Conservation (phyloP, 116 monocot genomes). For the Iris pallida region DNA sequence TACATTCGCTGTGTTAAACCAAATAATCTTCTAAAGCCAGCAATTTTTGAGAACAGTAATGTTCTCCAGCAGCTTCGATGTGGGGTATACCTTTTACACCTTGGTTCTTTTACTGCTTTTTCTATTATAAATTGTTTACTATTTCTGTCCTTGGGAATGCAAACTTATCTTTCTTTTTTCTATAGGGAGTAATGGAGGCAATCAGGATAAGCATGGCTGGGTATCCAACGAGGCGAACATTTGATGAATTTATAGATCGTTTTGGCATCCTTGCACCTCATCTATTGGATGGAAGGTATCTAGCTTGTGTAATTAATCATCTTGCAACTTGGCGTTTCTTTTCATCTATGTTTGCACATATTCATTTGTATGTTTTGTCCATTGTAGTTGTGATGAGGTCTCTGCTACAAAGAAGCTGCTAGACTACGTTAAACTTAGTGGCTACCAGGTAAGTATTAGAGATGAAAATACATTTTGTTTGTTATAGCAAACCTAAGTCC, state of each 20-base stretch:
- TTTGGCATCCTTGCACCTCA: conserved; percentile 88
- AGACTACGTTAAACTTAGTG: conserved; percentile 54
- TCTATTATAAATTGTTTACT: background rate
- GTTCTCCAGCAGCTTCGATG: conserved; percentile 88
- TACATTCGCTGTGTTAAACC: conserved; percentile 96
- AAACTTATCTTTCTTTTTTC: background rate
- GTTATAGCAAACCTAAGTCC: background rate
- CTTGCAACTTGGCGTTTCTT: no score
- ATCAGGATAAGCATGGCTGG: conserved; percentile 98
- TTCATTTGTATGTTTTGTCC: background rate
- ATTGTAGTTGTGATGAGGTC: conserved; percentile 57
- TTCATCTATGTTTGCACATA: no score
- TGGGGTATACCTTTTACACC: conserved; percentile 47
- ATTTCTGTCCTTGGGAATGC: background rate
- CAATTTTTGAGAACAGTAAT: conserved; percentile 87
- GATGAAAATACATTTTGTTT: no score
- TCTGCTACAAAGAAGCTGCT: conserved; percentile 48
- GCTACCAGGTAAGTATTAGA: conserved; percentile 60
- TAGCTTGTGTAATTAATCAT: background rate
- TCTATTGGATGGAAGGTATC: conserved; percentile 77
- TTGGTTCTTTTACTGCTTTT: background rate
- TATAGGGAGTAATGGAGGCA: conserved; percentile 91
- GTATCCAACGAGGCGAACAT: conserved; percentile 81
- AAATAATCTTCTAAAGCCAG: conserved; percentile 83
- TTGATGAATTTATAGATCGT: conserved; percentile 79